A percentile compares a stretch with the other conserved stretches of the same genome.
Conservation (phyloP, 2,329 filamentous ascomycete genomes). For the Fusarium sp. region DNA sequence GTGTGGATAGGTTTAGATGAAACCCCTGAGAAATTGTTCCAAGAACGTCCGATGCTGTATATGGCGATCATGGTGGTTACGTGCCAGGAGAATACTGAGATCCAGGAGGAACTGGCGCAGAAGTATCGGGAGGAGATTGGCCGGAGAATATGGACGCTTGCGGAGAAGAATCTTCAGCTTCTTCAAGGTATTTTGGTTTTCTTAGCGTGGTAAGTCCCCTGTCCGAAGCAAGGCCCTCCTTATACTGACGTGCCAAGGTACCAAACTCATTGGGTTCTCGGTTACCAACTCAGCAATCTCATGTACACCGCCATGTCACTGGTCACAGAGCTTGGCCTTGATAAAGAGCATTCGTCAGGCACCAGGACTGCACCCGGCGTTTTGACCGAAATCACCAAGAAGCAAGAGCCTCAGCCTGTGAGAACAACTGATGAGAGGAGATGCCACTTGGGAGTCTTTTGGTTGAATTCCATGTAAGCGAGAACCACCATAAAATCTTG, state of each 20-base stretch:
- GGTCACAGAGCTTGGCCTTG: background rate
- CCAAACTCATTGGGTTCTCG: slow-evolving; percentile 5
- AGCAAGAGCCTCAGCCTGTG: background rate
- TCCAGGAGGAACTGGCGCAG: slow-evolving; percentile 5
- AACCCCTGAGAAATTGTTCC: background rate
- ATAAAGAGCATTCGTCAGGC: background rate
- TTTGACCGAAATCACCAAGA: background rate
- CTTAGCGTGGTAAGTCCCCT: background rate
- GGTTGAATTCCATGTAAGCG: slow-evolving; percentile 10
- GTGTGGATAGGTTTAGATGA: background rate
- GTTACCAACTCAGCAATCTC: slow-evolving; percentile 5
- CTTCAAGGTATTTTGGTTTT: slow-evolving; percentile 1
- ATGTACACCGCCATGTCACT: slow-evolving; percentile 19
- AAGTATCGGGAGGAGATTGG: slow-evolving; percentile 9
- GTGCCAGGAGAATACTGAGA: slow-evolving; percentile 1
- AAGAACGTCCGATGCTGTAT: slow-evolving; percentile 3
- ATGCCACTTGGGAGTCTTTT: slow-evolving; percentile 13
- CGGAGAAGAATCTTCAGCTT: slow-evolving; percentile 5
- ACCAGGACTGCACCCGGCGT: background rate
- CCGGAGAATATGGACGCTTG: background rate
- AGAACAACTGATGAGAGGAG: background rate
- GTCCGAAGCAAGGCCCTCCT: accelerated
- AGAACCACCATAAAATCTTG: accelerated
- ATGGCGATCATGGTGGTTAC: slow-evolving; percentile 19
- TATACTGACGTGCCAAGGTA: background rate